Conservation (phyloP, 129 eudicot species). For the Pseudognaphalium luteoalbum region DNA sequence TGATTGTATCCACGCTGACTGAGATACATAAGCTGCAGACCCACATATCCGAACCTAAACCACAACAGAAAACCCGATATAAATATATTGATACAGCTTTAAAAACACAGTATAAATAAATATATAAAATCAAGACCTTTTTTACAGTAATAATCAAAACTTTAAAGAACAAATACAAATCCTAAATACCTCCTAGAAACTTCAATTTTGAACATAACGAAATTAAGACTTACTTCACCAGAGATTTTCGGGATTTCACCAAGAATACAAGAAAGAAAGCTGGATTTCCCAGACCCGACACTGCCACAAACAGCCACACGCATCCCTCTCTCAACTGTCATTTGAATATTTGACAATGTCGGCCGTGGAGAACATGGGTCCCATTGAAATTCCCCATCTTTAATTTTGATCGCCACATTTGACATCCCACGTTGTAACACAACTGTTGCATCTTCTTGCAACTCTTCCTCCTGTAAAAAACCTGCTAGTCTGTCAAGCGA, state of each 20-base stretch:
- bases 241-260: conserved; percentile 89
- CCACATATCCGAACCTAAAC: conserved; percentile 82
- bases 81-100: not conserved
- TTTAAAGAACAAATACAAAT: not conserved
- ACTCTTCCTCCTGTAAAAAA: conserved; percentile 67
- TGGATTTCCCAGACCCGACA: conserved; percentile 94
- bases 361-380: conserved; percentile 58
- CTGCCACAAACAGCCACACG: conserved; percentile 88
- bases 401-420: conserved; percentile 69
- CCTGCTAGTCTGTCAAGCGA: conserved; percentile 77
- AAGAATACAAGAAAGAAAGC: conserved; percentile 87
- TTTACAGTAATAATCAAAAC: not conserved
- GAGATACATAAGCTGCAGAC: conserved; percentile 90
- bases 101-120: no score
- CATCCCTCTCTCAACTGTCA: conserved; percentile 73
- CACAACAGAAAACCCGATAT: not conserved
- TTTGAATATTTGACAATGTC: conserved; percentile 58
- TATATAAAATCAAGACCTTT: no score
- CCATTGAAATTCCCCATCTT: conserved; percentile 77
- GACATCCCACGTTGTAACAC: conserved; percentile 58
- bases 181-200: not conserved
- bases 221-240: conserved; percentile 72
- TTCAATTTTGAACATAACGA: not conserved
- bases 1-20: conserved; percentile 96
- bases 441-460: conserved; percentile 65